Base-by-base conservation (phyloP, 2,329 filamentous ascomycete genomes). In the Chaetoscypha palmicola region DNA sequence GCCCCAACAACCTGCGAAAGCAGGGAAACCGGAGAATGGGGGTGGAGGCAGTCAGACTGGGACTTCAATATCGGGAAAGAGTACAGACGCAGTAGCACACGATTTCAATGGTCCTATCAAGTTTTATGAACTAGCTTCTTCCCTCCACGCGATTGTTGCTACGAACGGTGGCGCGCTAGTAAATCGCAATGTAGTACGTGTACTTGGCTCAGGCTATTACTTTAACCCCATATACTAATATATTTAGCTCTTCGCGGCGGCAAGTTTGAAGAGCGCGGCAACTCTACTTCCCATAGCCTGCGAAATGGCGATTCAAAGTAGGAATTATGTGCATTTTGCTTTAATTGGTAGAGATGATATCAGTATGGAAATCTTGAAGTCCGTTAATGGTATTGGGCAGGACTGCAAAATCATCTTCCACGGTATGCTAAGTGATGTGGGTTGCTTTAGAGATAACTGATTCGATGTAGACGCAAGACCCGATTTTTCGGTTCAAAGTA, bases 231-330 rank as follows among this genome's bases (percentile, higher is more conserved):
- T 43, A 56, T 10, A 34, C 17, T 17, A n/a, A n/a, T n/a, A 4
- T 19, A 36, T 30, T 8, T 39, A 60, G 57, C 64, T 96, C 2
- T 95, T 95, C 60, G 83, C 81, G 3, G 81, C 85, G 3, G 81
- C 86, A 0, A 89, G 74, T 48, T 65, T 94, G 39, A 76, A 76
- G 61, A 92, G 86, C 59, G 78, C 81, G 12, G 75, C 86, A 0
- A 74, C 76, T 23, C 62, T 96, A 41, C 68, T 95, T 23, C 88
- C 89, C 0, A 70, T 95, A 59, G 87, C 90, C 4, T 97, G 92
- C 63, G 77, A 86, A 56, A 96, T 96, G 90, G 81, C 81, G 5
- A 63, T 64, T 17, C 74, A 80, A 63, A 72, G 76, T 44, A 71
- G 75, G 46, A 94, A 79, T 58, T 74, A 79, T 50, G 88, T 96